Evolutionary conservation across 345 rosid genomes (phyloP).

Genomic region (Isatis tinctoria): DNA sequence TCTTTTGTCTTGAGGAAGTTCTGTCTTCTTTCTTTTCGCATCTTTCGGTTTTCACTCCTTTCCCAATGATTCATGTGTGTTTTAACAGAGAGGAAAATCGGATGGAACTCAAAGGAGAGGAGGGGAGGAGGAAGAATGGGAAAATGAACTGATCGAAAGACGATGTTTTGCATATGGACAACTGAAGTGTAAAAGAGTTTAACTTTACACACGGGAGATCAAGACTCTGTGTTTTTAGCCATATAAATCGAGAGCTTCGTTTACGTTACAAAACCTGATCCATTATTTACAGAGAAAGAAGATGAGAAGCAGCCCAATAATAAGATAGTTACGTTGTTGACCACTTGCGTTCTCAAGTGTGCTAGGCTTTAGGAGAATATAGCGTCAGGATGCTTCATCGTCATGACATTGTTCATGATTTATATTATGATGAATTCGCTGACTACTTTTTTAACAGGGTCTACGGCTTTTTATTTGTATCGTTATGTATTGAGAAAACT

Average conservation of each 20-base stretch:
- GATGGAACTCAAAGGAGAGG: constrained; percentile 46
- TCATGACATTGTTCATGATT: neutral
- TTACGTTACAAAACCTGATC: neutral
- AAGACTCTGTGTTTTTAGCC: constrained; percentile 10
- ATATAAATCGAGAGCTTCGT: constrained; percentile 10
- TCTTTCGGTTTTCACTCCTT: neutral
- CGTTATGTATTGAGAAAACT: neutral
- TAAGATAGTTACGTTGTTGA: constrained; percentile 4
- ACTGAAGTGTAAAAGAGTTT: constrained; percentile 15
- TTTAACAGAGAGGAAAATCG: constrained; percentile 66
- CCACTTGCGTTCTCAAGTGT: constrained; percentile 1
- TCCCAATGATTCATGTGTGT: neutral
- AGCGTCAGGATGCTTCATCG: constrained; percentile 3
- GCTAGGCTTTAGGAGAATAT: neutral
- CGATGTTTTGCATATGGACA: constrained; percentile 45
- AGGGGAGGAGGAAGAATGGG: constrained; percentile 59
- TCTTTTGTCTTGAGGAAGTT: constrained; percentile 90
- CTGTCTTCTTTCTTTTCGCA: neutral
- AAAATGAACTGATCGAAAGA: constrained; percentile 72
- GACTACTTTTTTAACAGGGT: neutral
- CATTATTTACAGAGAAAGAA: constrained; percentile 4
- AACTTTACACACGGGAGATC: neutral
- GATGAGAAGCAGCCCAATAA: neutral
- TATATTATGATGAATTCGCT: neutral
- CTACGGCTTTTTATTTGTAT: neutral